These are phyloP conservation scores for Penicillium arizonense DNA, from an alignment of 495 filamentous ascomycete genomes.

Conservation along the genomic window DNA sequence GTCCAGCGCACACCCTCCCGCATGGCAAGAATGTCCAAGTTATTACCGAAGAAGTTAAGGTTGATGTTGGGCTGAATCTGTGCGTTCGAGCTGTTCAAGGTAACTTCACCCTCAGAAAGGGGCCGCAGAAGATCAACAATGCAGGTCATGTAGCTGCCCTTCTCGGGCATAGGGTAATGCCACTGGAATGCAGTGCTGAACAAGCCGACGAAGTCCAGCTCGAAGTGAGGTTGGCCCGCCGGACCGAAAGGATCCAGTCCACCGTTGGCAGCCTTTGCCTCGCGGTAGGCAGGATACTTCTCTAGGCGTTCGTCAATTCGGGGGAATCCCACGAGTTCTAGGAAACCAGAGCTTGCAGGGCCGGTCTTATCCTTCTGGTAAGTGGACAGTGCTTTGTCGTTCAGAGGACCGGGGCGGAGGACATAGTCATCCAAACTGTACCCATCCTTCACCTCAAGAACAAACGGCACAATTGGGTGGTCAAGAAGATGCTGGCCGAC, in stretches of 20 bases:
- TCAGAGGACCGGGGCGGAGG: slow-evolving; percentile 46
- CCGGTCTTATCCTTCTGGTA: slow-evolving; percentile 51
- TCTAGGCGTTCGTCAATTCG: slow-evolving; percentile 53
- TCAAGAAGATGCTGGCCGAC: slow-evolving; percentile 61
- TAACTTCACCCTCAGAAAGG: slow-evolving; percentile 50
- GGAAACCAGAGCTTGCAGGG: slow-evolving; percentile 48
- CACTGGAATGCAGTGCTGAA: slow-evolving; percentile 63
- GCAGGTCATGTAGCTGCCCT: slow-evolving; percentile 52
- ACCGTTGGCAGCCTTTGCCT: slow-evolving; percentile 49
- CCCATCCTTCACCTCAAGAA: slow-evolving; percentile 55
- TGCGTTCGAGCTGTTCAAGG: slow-evolving; percentile 50
- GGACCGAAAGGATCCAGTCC: slow-evolving; percentile 59
- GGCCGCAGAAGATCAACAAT: slow-evolving; percentile 61
- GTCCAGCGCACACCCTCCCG: slow-evolving; percentile 55
- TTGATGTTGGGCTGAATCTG: slow-evolving; percentile 56
- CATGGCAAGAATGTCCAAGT: slow-evolving; percentile 56
- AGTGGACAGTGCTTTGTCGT: slow-evolving; percentile 41
- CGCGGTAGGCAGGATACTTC: slow-evolving; percentile 47
- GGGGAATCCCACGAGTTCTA: slow-evolving; percentile 57
- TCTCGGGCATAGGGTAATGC: slow-evolving; percentile 53
- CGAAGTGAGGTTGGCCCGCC: slow-evolving; percentile 60
- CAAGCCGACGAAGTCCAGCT: slow-evolving; percentile 63
- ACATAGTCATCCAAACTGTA: slow-evolving; percentile 52
- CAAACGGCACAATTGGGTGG: slow-evolving; percentile 54
- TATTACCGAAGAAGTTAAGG: slow-evolving; percentile 57